These are phyloP conservation scores for Wickerhamiella parazyma DNA, from an alignment of 805 yeast species.

Conservation along the genomic window DNA sequence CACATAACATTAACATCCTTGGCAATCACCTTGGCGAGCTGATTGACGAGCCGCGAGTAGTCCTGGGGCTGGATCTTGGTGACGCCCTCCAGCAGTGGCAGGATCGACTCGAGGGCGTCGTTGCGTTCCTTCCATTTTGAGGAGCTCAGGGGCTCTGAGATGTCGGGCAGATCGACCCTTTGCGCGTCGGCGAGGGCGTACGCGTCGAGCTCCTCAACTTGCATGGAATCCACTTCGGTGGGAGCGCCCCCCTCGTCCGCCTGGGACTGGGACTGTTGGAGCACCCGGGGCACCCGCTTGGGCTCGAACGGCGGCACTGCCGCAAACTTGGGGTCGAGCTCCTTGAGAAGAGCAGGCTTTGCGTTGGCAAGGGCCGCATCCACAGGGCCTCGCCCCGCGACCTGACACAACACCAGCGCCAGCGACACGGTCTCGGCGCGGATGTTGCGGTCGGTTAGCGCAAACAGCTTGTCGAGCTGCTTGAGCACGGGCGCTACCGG, in stretches of 20 bases:
- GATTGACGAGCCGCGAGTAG: constrained; percentile 47
- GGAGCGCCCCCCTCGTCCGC: constrained; percentile 5
- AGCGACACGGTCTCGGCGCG: constrained; percentile 63
- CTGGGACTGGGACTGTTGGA: constrained; percentile 2
- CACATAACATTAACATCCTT: constrained; percentile 86
- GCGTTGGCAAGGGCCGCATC: constrained; percentile 38
- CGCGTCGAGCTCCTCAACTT: constrained; percentile 37
- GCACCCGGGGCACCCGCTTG: constrained; percentile 3
- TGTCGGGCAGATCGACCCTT: constrained; percentile 61
- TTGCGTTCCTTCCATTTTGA: constrained; percentile 86
- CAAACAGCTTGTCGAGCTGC: constrained; percentile 52
- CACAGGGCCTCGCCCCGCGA: constrained; percentile 56
- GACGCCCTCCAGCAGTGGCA: constrained; percentile 16
- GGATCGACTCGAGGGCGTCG: constrained; percentile 55
- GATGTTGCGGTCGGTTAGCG: constrained; percentile 77
- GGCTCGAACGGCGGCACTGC: constrained; percentile 28
- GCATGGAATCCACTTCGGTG: constrained; percentile 2
- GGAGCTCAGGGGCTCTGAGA: constrained; percentile 41
- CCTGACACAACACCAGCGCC: constrained; percentile 54
- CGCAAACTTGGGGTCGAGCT: constrained; percentile 55
- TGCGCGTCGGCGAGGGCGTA: constrained; percentile 44
- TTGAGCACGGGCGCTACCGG: constrained; percentile 46
- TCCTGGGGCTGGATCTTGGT: constrained; percentile 42
- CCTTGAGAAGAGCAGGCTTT: constrained; percentile 88
- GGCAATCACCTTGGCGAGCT: constrained; percentile 48